A percentile compares a stretch with the other conserved stretches of the same genome.
These are phyloP conservation scores for Kluyveromyces aestuarii DNA, from an alignment of 805 yeast species.

Conservation along the genomic window DNA sequence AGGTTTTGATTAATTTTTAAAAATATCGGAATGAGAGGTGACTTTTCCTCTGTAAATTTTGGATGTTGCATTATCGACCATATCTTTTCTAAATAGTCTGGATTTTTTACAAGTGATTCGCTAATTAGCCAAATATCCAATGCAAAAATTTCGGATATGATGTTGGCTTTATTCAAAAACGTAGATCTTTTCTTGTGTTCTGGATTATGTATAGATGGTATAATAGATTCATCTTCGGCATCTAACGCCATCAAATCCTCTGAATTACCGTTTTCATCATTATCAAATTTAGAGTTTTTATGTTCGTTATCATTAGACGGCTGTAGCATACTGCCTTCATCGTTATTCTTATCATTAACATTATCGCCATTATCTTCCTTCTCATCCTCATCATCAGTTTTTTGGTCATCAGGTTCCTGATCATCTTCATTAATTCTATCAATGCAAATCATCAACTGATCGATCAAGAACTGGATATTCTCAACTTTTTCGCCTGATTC, in stretches of 20 bases:
- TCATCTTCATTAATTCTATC: conserved; percentile 13
- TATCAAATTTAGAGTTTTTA: conserved; percentile 15
- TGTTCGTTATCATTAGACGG: conserved; percentile 4
- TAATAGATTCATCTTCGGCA: conserved; percentile 1
- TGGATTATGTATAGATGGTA: background rate
- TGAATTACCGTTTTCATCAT: background rate
- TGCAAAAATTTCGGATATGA: conserved; percentile 67
- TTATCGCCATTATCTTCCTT: conserved; percentile 4
- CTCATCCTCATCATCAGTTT: conserved; percentile 1
- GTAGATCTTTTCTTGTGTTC: conserved; percentile 5
- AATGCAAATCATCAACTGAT: conserved; percentile 18
- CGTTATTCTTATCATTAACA: background rate
- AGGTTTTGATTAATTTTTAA: conserved; percentile 84
- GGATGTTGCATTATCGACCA: conserved; percentile 71
- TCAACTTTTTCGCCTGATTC: conserved; percentile 12
- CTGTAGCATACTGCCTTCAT: conserved; percentile 7
- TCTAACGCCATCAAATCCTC: background rate
- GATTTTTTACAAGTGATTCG: conserved; percentile 75
- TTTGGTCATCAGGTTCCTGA: background rate
- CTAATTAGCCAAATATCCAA: conserved; percentile 89
- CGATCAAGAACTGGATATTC: conserved; percentile 25
- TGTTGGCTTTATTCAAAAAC: conserved; percentile 17
- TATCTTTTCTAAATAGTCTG: conserved; percentile 50
- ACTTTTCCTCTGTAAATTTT: conserved; percentile 47
- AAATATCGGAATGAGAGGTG: conserved; percentile 71